Conservation (phyloP, 2,329 filamentous ascomycete genomes). For the Didymella pomorum region DNA sequence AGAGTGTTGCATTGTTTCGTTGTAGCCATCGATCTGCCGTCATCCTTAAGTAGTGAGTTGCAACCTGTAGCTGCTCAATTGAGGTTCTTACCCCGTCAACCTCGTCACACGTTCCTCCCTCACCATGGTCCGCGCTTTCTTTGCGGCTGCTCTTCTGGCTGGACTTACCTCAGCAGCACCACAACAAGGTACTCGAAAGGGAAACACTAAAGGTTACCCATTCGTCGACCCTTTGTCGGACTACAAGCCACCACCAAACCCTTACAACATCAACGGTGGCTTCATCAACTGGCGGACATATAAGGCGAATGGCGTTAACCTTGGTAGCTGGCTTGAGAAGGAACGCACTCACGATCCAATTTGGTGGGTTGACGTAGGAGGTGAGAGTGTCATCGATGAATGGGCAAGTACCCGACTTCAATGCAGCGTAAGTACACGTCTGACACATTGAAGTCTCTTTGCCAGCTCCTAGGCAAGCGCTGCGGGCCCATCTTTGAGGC, state of each 20-base stretch:
- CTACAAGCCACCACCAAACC: not conserved
- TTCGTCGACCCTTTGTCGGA: not conserved
- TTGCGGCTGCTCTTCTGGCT: not conserved
- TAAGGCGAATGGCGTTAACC: conserved; percentile 28
- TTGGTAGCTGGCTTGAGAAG: conserved; percentile 46
- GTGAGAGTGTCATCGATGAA: conserved; percentile 10
- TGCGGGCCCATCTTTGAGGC: conserved; percentile 40
- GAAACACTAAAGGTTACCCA: not conserved
- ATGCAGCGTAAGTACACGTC: too few relatives aligned
- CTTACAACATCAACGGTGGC: not conserved
- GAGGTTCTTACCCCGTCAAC: not conserved
- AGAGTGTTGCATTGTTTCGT: not conserved
- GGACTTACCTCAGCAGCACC: not conserved
- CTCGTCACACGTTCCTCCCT: not conserved
- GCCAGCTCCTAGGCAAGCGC: conserved; percentile 34
- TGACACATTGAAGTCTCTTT: conserved; percentile 40
- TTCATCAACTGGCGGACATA: conserved; percentile 23
- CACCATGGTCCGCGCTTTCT: not conserved
- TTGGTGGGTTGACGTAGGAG: conserved; percentile 30
- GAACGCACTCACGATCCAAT: conserved; percentile 35
- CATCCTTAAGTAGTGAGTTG: not conserved
- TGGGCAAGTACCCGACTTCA: conserved; percentile 27
- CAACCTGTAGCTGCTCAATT: not conserved
- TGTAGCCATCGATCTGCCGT: not conserved
- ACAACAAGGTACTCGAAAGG: not conserved